Base-by-base conservation (phyloP, 2,329 filamentous ascomycete species). In the Westerdykella sp. region DNA sequence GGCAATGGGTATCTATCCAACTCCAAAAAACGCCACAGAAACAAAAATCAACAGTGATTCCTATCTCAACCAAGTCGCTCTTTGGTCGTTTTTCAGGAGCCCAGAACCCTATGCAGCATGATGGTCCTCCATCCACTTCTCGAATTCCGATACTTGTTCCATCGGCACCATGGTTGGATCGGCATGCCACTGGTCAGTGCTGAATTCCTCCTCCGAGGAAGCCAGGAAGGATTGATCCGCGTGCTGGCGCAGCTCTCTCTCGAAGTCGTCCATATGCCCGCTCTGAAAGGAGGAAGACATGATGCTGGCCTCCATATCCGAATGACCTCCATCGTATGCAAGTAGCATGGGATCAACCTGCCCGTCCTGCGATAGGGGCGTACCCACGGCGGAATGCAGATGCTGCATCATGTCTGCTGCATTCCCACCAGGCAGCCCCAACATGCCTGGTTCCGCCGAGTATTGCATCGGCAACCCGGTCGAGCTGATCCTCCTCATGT, bases 91-190 rank as follows among this genome's bases (percentile, higher is more conserved):
- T 28, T 28, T 4, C 9, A 10, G 25, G 25, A 28, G n/a, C 25
- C 25, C 7, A 9, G 2, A 4, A 28, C 25, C 9, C 25, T 28
- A 28, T 28, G 25, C 25, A 28, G 25, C 7, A 12, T 57, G 50
- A 40, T 44, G 42, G 36, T 64, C 60, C 4, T 62, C 61, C 49
- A 75, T 61, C 71, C 71, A 74, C 38, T 69, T 68, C 37, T 74
- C 71, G 46, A 74, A 72, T 37, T 74, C 69, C 14, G 68, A 66
- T 34, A 63, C 65, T 39, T 65, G 58, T 37, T 72, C 66, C 42
- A 68, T 54, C n/a, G 66, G 56, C 31, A 44, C 52, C 42, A 68
- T 56, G 25, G 51, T 63, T 18, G 64, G 55, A 39, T 63, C 62
- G 5, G 58, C 51, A 32, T 69, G 58, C 56, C 68, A 67, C n/a